A percentile compares a stretch with the other conserved stretches of the same genome.
Evolutionary conservation across 2,329 filamentous ascomycete species (phyloP).

Genomic region (Xylaria sp.): DNA sequence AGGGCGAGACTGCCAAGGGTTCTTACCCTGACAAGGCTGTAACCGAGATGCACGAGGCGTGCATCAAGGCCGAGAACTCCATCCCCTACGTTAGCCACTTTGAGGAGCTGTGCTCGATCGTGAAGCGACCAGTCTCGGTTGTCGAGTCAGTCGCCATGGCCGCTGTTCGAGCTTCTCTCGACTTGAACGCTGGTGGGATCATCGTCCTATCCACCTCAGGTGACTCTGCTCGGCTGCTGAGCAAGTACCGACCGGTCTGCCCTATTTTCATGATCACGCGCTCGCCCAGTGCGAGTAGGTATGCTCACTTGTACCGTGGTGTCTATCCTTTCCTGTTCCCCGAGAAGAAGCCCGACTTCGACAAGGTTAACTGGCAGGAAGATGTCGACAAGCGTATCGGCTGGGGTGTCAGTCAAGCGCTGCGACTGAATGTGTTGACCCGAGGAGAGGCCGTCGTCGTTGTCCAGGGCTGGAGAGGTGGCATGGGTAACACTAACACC

Average conservation of each 20-base stretch:
- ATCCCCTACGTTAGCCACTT: constrained; percentile 97
- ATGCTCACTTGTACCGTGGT: constrained; percentile 93
- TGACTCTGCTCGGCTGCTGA: constrained; percentile 90
- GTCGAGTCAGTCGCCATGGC: constrained; percentile 97
- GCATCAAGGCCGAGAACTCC: constrained; percentile 93
- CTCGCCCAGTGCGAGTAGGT: constrained; percentile 81
- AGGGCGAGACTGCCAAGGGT: constrained; percentile 96
- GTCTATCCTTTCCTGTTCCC: constrained; percentile 97
- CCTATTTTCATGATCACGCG: constrained; percentile 99
- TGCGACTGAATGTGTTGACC: constrained; percentile 78
- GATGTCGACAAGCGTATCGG: constrained; percentile 97
- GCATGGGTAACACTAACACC: constrained; percentile 91
- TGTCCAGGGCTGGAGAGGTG: constrained; percentile 89
- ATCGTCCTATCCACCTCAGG: constrained; percentile 95
- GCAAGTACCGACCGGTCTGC: constrained; percentile 98
- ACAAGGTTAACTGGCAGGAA: constrained; percentile 94
- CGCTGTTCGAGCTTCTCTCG: constrained; percentile 91
- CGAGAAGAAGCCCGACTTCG: constrained; percentile 93
- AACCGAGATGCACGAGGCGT: constrained; percentile 97
- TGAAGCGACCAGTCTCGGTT: constrained; percentile 81
- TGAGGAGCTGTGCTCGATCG: constrained; percentile 87
- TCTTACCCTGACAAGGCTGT: constrained; percentile 92
- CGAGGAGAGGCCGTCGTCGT: constrained; percentile 79
- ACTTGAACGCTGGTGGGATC: constrained; percentile 95
- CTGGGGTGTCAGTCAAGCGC: constrained; percentile 90